Percentiles rank a stretch among this genome's conserved stretches.
These are phyloP conservation scores for Podosphaera aphanis DNA, from an alignment of 2,329 filamentous ascomycete genomes.

Conservation along the genomic window DNA sequence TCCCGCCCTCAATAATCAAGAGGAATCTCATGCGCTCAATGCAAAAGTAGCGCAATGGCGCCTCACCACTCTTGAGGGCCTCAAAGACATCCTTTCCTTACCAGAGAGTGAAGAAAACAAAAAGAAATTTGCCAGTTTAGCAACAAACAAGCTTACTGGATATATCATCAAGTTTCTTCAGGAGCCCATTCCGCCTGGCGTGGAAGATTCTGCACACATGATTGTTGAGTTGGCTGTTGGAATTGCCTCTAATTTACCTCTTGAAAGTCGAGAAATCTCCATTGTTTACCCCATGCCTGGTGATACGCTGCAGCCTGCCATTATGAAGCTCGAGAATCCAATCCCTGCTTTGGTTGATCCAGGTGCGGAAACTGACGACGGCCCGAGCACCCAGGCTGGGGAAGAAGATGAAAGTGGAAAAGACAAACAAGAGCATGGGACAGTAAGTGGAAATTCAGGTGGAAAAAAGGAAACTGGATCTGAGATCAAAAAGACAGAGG, in stretches of 20 bases:
- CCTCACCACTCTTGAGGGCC: constrained; percentile 77
- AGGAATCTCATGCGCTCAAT: constrained; percentile 73
- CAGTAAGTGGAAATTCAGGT: constrained; percentile 14
- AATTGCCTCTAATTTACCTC: constrained; percentile 63
- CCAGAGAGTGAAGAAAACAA: constrained; percentile 43
- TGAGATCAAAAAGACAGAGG: constrained; percentile 12
- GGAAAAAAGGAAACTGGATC: constrained; percentile 7
- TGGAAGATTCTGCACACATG: constrained; percentile 76
- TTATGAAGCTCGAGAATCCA: constrained; percentile 63
- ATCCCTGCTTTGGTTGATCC: constrained; percentile 34
- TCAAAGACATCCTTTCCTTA: constrained; percentile 45
- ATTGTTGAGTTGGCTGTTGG: constrained; percentile 79
- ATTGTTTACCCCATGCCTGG: constrained; percentile 71
- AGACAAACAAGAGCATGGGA: constrained; percentile 15
- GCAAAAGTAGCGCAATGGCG: constrained; percentile 83
- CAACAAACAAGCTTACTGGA: constrained; percentile 43
- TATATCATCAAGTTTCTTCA: constrained; percentile 51
- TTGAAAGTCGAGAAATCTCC: constrained; percentile 76
- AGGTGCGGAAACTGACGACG: constrained; percentile 11
- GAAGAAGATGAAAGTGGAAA: constrained; percentile 16
- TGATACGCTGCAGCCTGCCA: constrained; percentile 38
- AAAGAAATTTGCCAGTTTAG: constrained; percentile 41
- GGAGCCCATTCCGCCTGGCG: constrained; percentile 52
- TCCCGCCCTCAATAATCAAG: constrained; percentile 49
- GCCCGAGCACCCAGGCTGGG: constrained; percentile 12